phyloP scores from a whole-genome alignment of 2,329 filamentous ascomycete species.

The Venturia carpophila region DNA sequence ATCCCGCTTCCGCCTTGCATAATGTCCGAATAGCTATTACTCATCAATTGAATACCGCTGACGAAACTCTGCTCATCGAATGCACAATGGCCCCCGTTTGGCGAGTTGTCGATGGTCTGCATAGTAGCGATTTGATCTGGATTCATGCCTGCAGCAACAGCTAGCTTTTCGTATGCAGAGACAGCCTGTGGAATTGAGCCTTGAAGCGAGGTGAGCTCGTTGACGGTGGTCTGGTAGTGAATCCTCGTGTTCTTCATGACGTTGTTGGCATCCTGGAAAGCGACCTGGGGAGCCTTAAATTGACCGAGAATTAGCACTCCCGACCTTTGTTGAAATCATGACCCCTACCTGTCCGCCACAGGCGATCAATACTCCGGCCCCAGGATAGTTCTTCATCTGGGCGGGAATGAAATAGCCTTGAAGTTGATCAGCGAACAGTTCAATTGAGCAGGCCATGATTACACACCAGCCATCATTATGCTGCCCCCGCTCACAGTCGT shows the following conservation, averaged over 20 bases:
- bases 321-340: not conserved
- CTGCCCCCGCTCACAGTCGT: conserved; percentile 51
- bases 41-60: conserved; percentile 50
- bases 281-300: conserved; percentile 46
- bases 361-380: conserved; percentile 47
- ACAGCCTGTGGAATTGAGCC: conserved; percentile 44
- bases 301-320: not conserved
- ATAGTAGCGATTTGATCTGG: conserved; percentile 41
- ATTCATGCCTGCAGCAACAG: conserved; percentile 37
- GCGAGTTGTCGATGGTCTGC: conserved; percentile 51
- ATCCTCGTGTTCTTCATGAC: conserved; percentile 43
- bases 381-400: conserved; percentile 45
- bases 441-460: conserved; percentile 30
- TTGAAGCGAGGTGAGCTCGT: conserved; percentile 44
- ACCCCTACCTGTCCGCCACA: conserved; percentile 39
- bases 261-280: conserved; percentile 37
- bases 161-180: conserved; percentile 45
- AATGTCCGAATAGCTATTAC: conserved; percentile 45
- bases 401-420: conserved; percentile 42
- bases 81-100: conserved; percentile 50
- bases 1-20: conserved; percentile 47
- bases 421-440: not conserved
- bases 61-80: conserved; percentile 50
- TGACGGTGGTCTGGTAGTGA: conserved; percentile 42
- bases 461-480: conserved; percentile 38